Evolutionary conservation across 352 stramenopile genomes (phyloP).

Genomic region (Pythium folliculosum): DNA sequence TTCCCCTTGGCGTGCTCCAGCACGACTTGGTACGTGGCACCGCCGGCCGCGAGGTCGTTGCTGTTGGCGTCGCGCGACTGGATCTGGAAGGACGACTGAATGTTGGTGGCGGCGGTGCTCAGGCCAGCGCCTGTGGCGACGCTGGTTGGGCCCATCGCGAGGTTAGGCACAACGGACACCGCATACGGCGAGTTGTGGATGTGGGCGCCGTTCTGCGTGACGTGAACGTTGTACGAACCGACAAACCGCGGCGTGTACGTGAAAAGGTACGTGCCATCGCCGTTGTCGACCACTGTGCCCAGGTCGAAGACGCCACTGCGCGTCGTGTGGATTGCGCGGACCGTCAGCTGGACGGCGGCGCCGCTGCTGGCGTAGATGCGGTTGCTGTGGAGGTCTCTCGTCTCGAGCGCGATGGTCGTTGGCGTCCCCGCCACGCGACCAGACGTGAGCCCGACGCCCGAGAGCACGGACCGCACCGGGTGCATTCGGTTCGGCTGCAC

Average conservation of each 20-base stretch:
- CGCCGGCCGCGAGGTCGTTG: conserved; percentile 52
- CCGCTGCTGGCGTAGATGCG: conserved; percentile 45
- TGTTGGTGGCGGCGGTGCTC: conserved; percentile 44
- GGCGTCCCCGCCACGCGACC: conserved; percentile 49
- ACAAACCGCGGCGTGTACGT: conserved; percentile 36
- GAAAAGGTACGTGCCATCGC: conserved; percentile 37
- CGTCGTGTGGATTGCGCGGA: conserved; percentile 46
- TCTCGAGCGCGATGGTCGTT: conserved; percentile 44
- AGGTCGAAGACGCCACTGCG: conserved; percentile 22
- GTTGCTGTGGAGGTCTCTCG: conserved; percentile 60
- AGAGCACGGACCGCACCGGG: conserved; percentile 43
- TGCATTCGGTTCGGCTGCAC: conserved; percentile 49
- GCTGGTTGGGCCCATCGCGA: conserved; percentile 43
- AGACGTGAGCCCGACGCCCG: conserved; percentile 42
- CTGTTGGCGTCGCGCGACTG: conserved; percentile 52
- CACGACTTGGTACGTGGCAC: conserved; percentile 39
- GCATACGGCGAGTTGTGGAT: conserved; percentile 68
- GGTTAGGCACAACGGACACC: conserved; percentile 51
- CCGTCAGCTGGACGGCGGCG: conserved; percentile 19
- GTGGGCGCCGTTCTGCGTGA: conserved; percentile 41
- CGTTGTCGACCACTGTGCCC: conserved; percentile 30
- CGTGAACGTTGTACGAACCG: conserved; percentile 39
- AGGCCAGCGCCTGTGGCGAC: conserved; percentile 42
- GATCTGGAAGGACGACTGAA: conserved; percentile 63
- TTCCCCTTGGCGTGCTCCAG: conserved; percentile 43